These are phyloP conservation scores for Ceratocystis cacaofunesta DNA, from an alignment of 2,329 filamentous ascomycete species.

Conservation along the genomic window DNA sequence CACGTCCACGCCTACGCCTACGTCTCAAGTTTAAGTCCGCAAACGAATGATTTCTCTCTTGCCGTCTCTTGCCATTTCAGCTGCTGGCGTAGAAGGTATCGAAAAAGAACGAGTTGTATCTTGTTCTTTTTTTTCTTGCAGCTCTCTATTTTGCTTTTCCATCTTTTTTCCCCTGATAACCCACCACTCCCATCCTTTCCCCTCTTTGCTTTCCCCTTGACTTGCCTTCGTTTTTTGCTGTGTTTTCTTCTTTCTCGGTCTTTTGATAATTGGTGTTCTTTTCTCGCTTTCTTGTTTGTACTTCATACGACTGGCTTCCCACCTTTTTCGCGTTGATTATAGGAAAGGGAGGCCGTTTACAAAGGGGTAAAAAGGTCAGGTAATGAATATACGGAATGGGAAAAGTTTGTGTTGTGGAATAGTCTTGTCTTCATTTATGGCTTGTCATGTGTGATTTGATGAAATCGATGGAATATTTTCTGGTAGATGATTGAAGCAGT, in stretches of 20 bases:
- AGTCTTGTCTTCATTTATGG: not conserved
- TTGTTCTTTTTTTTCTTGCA: not conserved
- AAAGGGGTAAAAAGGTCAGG: not conserved
- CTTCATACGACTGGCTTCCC: not conserved
- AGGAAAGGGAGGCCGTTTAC: not conserved
- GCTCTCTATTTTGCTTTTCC: not conserved
- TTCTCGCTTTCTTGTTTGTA: not conserved
- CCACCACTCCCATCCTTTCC: not conserved
- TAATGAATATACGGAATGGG: constrained; percentile 1
- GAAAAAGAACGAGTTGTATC: not conserved
- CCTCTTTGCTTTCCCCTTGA: not conserved
- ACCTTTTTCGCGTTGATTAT: not conserved
- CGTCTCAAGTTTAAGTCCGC: too few relatives aligned
- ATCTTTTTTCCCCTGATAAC: not conserved
- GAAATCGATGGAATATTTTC: not conserved
- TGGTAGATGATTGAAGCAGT: too few relatives aligned
- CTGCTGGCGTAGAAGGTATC: not conserved
- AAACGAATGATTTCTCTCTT: too few relatives aligned
- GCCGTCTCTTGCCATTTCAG: not conserved
- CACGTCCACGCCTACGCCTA: too few relatives aligned
- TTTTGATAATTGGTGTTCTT: not conserved
- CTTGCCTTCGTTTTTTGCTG: not conserved
- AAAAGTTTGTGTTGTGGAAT: not conserved
- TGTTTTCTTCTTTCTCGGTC: not conserved
- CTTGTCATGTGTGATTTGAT: not conserved